Evolutionary conservation across 495 filamentous ascomycete genomes (phyloP).

Genomic region (Penicillium soppii): DNA sequence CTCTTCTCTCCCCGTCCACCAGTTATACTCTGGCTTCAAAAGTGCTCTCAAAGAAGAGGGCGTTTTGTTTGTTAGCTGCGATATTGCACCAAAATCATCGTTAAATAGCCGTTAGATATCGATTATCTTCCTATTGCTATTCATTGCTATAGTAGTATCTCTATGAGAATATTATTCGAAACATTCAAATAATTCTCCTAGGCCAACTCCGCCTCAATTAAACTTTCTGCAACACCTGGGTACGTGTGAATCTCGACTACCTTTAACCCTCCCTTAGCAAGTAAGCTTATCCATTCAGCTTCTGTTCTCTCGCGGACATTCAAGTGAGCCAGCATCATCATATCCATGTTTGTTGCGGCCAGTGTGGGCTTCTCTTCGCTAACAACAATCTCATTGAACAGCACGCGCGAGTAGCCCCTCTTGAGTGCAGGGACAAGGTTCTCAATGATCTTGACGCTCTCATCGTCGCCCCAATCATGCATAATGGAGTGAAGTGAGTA

Average conservation of each 20-base stretch:
- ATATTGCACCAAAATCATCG: no score
- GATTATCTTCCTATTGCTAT: no score
- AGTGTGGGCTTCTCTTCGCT: conserved; percentile 40
- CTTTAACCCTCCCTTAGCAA: conserved; percentile 59
- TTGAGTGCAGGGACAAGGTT: conserved; percentile 48
- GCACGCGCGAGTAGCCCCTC: conserved; percentile 46
- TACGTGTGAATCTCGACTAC: conserved; percentile 47
- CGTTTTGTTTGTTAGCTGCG: no score
- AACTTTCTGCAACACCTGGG: conserved; percentile 23
- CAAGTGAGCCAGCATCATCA: conserved; percentile 44
- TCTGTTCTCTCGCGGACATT: conserved; percentile 37
- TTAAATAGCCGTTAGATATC: no score
- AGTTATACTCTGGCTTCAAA: no score
- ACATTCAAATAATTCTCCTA: no score
- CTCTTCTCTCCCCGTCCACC: no score
- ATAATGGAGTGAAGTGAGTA: conserved; percentile 45
- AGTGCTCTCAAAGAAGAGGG: no score
- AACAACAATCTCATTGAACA: conserved; percentile 56
- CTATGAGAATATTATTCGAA: no score
- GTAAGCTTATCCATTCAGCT: conserved; percentile 21
- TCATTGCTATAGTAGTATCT: no score
- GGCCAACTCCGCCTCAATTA: conserved; percentile 33
- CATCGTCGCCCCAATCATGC: conserved; percentile 51
- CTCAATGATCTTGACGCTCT: conserved; percentile 42
- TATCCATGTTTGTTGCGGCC: conserved; percentile 42